These are phyloP conservation scores for Cytospora paraplurivora DNA, from an alignment of 2,329 filamentous ascomycete genomes.

Conservation along the genomic window DNA sequence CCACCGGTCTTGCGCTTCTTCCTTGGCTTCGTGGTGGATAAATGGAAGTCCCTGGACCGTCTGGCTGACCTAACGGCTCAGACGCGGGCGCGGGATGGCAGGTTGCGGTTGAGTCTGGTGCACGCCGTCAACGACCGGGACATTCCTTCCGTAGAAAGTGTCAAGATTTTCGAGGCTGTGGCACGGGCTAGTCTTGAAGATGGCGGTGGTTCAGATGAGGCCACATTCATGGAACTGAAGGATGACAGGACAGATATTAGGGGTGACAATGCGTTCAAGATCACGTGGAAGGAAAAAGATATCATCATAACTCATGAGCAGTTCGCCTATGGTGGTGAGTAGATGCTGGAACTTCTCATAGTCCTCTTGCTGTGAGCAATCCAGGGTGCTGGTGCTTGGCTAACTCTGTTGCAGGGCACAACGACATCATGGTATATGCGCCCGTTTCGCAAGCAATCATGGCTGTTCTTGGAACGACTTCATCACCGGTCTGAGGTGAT, in stretches of 20 bases:
- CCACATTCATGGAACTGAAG: slow-evolving; percentile 41
- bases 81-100: slow-evolving; percentile 48
- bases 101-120: slow-evolving; percentile 68
- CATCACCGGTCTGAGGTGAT: neutral
- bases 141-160: slow-evolving; percentile 74
- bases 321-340: slow-evolving; percentile 57
- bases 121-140: slow-evolving; percentile 82
- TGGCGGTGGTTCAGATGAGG: slow-evolving; percentile 43
- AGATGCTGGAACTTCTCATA: neutral
- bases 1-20: slow-evolving; percentile 65
- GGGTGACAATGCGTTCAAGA: slow-evolving; percentile 51
- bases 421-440: slow-evolving; percentile 66
- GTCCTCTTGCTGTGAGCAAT: neutral
- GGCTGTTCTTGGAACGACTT: slow-evolving; percentile 28
- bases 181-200: slow-evolving; percentile 52
- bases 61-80: slow-evolving; percentile 58
- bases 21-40: slow-evolving; percentile 69
- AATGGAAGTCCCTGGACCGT: slow-evolving; percentile 73
- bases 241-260: slow-evolving; percentile 46
- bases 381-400: neutral
- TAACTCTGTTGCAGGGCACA: slow-evolving; percentile 59
- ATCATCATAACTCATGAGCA: slow-evolving; percentile 57
- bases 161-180: slow-evolving; percentile 63
- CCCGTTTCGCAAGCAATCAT: slow-evolving; percentile 66
- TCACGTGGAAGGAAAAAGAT: slow-evolving; percentile 47